phyloP scores from a whole-genome alignment of 2,329 filamentous ascomycete genomes.

The Periglandula ipomoeae region DNA sequence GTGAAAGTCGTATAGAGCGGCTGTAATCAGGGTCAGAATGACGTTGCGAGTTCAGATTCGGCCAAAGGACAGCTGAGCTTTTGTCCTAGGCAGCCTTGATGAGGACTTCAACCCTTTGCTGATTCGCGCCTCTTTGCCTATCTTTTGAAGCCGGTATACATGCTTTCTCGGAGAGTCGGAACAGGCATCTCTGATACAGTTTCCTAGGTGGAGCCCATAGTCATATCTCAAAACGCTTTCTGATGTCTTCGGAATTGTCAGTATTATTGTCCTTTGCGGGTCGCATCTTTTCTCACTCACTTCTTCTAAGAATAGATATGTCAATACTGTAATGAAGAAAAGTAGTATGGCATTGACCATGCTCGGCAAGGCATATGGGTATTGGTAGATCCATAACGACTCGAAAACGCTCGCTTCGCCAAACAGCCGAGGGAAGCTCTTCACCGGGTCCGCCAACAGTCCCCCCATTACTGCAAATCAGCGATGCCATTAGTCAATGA shows the following conservation, averaged over 20 bases:
- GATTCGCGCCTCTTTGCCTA: too few relatives aligned
- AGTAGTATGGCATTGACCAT: constrained; percentile 56
- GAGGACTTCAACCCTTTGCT: too few relatives aligned
- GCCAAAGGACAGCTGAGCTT: too few relatives aligned
- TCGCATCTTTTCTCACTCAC: constrained; percentile 25
- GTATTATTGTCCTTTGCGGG: neutral
- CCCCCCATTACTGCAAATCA: constrained; percentile 46
- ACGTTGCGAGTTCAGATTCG: constrained; percentile 39
- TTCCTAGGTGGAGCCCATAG: constrained; percentile 28
- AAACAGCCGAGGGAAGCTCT: constrained; percentile 53
- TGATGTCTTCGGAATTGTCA: constrained; percentile 31
- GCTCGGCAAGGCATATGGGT: constrained; percentile 63
- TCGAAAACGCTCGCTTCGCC: constrained; percentile 50
- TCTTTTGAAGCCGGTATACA: constrained; percentile 25
- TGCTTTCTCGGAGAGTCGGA: neutral
- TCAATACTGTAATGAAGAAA: constrained; percentile 39
- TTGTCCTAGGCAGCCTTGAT: too few relatives aligned
- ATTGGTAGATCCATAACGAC: constrained; percentile 54
- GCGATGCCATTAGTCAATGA: neutral
- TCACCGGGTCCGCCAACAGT: constrained; percentile 56
- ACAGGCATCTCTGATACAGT: neutral
- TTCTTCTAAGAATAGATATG: constrained; percentile 60
- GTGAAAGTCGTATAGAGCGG: constrained; percentile 64
- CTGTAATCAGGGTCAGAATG: constrained; percentile 46
- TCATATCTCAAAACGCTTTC: constrained; percentile 36